Evolutionary conservation across 2,329 filamentous ascomycete genomes (phyloP), one percentile per base, ranked within the genome.

Genomic region (Phialocephala subalpina): DNA sequence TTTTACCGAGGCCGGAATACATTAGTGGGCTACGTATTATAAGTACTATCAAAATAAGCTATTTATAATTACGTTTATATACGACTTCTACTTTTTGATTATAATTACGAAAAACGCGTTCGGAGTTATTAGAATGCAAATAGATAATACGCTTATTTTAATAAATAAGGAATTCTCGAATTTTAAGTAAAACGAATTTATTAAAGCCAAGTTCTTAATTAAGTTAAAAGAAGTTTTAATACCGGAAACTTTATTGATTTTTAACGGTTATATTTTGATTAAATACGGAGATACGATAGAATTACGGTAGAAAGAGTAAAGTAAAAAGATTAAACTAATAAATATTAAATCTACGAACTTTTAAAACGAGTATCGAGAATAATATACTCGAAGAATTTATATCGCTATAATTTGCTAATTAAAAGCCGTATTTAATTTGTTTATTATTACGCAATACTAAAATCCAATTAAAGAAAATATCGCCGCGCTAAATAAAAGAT

Each of bases 401-500:
- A 29, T 52, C 29, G 12, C 22, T 5, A 29, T 16, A 29, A 52
- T 52, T 11, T 52, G 22, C 16, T 22, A 52, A 52, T 20, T 20
- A 29, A 20, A 52, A 20, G 22, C 47, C 3, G 7, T 14, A 5
- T 29, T 27, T 5, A 22, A 27, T 29, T 18, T 52, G 9, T 52
- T n/a, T 14, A 8, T 27, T 16, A 20, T 29, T 18, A 20, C 22
- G 3, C 12, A 52, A 29, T 16, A 27, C 22, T 18, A 27, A 8
- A 18, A 52, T 4, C 22, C 47, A 6, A 52, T 18, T 2, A 20
- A 52, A 52, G 4, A 27, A 4, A 22, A 52, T 5, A 20, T 29
- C 7, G 12, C 11, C 5, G 29, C 22, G 2, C 29, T 69, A 14
- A 69, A 70, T 55, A 68, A 67, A 36, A 40, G 53, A 27, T 20